Evolutionary conservation across 2,329 filamentous ascomycete species (phyloP), one percentile per base, ranked within the genome.

Genomic region (Capronia epimyces): DNA sequence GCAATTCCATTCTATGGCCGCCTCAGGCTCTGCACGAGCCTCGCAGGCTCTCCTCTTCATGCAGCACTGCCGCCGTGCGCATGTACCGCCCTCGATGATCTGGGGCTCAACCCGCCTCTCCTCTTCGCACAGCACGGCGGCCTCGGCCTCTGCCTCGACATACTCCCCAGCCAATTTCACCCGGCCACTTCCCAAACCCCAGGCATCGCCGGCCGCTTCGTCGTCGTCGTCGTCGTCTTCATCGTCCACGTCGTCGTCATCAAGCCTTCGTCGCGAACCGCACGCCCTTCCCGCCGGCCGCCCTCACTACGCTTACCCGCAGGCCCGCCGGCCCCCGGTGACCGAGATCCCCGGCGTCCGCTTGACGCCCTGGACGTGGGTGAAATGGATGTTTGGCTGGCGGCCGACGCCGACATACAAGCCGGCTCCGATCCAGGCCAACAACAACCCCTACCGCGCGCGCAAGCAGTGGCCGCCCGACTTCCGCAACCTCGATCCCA

Each of bases 391-490:
- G 34, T 45, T 62, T 21, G 52, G 58, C 31, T 46, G 52, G 32
- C 22, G 49, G 2, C 57, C 54, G 2, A 49, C 46, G 25, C 55
- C 57, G 8, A 43, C 53, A 9, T 53, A 51, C 53, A 57, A 50
- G 31, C 57, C 57, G 3, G 54, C 57, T 2, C 53, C 57, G n/a
- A 57, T 62, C 47, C 59, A 50, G 41, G 52, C 56, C 44, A 53
- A 53, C 48, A 75, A 72, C 57, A 83, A 81, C 60, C 77, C 76
- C 18, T 83, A 78, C 68, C 74, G 71, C 56, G 78, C 78, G 31
- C 81, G 82, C 65, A 77, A 77, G 53, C 69, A 71, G 66, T 86
- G 82, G 82, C 82, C 82, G 36, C 82, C 82, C 5, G 79, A 83
- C 63, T 79, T 85, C 67, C 69, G 70, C 49, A 75, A 79, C 57